Percentiles rank a stretch among this genome's conserved stretches.
phyloP scores from a whole-genome alignment of 768 basidiomycete genomes.

The Solioccasus polychromus region DNA sequence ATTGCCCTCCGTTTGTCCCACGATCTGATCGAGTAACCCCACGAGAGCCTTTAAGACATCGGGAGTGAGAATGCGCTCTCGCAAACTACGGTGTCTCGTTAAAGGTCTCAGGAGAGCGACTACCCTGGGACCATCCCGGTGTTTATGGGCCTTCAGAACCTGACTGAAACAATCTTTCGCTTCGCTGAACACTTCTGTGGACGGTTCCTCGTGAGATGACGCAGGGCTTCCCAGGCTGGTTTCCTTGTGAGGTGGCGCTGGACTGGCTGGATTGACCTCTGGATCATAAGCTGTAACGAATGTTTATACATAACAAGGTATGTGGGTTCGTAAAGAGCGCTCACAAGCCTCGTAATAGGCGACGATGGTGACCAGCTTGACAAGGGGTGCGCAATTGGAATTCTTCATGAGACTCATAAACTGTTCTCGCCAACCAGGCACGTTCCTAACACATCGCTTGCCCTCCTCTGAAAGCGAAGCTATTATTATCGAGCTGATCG shows the following conservation, averaged over 20 bases:
- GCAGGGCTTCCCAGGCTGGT: background rate
- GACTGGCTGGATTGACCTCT: background rate
- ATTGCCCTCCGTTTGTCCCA: background rate
- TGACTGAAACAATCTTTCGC: constrained; percentile 13
- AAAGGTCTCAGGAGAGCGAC: constrained; percentile 22
- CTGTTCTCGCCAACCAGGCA: constrained; percentile 10
- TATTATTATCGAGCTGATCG: background rate
- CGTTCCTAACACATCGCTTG: constrained; percentile 17
- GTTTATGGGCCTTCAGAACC: constrained; percentile 13
- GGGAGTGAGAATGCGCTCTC: constrained; percentile 11
- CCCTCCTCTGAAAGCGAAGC: constrained; percentile 14
- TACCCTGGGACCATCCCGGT: constrained; percentile 19
- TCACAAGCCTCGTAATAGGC: constrained; percentile 23
- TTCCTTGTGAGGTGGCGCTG: background rate
- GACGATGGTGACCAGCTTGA: constrained; percentile 20
- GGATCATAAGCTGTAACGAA: constrained; percentile 9
- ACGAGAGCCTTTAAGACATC: constrained; percentile 14
- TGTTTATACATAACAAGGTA: background rate
- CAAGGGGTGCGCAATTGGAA: constrained; percentile 12
- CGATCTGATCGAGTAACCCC: constrained; percentile 11
- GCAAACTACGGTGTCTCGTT: constrained; percentile 15
- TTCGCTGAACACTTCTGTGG: constrained; percentile 6
- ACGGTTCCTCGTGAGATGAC: background rate
- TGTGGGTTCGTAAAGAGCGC: too few relatives aligned
- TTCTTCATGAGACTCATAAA: constrained; percentile 11